A percentile compares a stretch with the other conserved stretches of the same genome.
phyloP scores from a whole-genome alignment of 768 basidiomycete species.

The Hygrophoropsis aurantiaca region DNA sequence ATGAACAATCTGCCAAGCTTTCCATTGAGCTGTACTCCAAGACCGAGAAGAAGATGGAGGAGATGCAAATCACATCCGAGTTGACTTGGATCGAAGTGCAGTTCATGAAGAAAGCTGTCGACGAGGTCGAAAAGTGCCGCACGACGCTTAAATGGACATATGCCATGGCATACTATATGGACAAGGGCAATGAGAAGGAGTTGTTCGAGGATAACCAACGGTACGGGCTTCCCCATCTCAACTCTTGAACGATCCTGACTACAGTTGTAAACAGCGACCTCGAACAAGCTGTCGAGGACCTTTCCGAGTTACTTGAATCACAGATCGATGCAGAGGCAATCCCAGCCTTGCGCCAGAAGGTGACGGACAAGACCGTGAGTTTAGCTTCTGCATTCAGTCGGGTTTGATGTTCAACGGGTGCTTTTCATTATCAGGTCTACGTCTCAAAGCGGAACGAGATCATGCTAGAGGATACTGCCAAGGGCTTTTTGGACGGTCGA shows the following conservation, averaged over 20 bases:
- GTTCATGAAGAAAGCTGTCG: slow-evolving; percentile 98
- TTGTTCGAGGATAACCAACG: slow-evolving; percentile 97
- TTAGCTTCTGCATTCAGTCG: neutral
- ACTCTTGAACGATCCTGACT: no score
- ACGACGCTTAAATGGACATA: slow-evolving; percentile 99
- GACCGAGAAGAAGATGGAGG: slow-evolving; percentile 99
- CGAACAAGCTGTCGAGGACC: slow-evolving; percentile 92
- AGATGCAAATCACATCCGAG: slow-evolving; percentile 91
- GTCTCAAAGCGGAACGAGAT: slow-evolving; percentile 98
- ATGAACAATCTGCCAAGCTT: slow-evolving; percentile 98
- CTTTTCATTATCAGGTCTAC: slow-evolving; percentile 56
- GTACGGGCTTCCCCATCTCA: no score
- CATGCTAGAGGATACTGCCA: slow-evolving; percentile 90
- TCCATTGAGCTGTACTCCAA: slow-evolving; percentile 89
- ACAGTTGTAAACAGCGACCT: slow-evolving; percentile 61
- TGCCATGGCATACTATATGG: slow-evolving; percentile 97
- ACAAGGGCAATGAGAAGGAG: slow-evolving; percentile 88
- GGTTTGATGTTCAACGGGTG: neutral
- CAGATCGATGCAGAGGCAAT: slow-evolving; percentile 87
- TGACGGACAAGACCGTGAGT: slow-evolving; percentile 91
- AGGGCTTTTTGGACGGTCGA: slow-evolving; percentile 81
- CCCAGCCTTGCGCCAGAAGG: slow-evolving; percentile 79
- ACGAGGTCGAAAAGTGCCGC: slow-evolving; percentile 85
- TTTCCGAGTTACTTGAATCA: slow-evolving; percentile 91
- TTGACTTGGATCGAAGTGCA: slow-evolving; percentile 99